Conservation (phyloP, 371 early-diverging fungal genomes). For the Mortierella sp. region DNA sequence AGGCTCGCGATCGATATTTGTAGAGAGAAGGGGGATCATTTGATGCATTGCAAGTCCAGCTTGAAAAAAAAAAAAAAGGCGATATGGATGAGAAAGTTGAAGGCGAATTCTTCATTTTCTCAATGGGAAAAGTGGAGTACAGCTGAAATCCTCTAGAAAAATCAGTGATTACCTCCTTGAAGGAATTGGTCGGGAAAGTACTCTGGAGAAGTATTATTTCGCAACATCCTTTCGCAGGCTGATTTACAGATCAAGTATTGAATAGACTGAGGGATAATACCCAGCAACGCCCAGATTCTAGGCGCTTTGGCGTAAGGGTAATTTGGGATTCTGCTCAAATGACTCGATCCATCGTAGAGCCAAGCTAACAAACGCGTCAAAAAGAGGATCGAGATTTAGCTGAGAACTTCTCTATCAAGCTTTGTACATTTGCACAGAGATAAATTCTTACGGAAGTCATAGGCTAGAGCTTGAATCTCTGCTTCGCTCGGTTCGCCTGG, state of each 20-base stretch:
- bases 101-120: too few species aligned
- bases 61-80: constrained; percentile 15
- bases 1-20: constrained; percentile 34
- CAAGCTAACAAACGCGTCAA: constrained; percentile 58
- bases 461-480: constrained; percentile 37
- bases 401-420: neutral
- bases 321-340: constrained; percentile 62
- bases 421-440: neutral
- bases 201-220: constrained; percentile 63
- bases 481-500: constrained; percentile 23
- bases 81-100: too few species aligned
- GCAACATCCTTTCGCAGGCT: constrained; percentile 62
- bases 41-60: constrained; percentile 64
- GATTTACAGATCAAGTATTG: constrained; percentile 64
- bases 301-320: constrained; percentile 66
- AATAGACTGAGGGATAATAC: constrained; percentile 59
- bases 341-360: constrained; percentile 56
- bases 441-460: constrained; percentile 47
- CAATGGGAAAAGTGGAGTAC: too few species aligned
- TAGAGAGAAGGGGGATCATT: constrained; percentile 55
- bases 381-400: neutral
- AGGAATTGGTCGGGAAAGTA: constrained; percentile 74
- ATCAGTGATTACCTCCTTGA: constrained; percentile 60
- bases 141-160: too few species aligned
- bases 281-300: constrained; percentile 58